Evolutionary conservation across 2,329 filamentous ascomycete species (phyloP).

Genomic region (Aspergillus fumigatus): DNA sequence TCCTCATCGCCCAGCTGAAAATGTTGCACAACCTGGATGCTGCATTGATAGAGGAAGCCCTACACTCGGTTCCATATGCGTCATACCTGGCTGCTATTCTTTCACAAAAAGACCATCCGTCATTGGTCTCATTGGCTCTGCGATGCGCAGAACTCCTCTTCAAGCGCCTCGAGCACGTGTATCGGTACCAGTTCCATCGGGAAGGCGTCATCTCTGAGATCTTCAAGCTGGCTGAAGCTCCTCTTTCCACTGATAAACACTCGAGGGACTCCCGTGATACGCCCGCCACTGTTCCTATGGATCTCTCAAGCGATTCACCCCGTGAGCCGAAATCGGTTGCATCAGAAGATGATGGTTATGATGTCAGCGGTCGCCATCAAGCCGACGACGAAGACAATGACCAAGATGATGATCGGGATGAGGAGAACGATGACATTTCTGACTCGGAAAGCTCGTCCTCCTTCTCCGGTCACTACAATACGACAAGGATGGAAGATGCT

Average conservation of each 20-base stretch:
- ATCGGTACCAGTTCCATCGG: constrained; percentile 93
- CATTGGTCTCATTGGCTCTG: constrained; percentile 78
- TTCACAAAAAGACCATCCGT: constrained; percentile 88
- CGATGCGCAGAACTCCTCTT: constrained; percentile 87
- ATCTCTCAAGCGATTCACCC: constrained; percentile 14
- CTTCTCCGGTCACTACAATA: constrained; percentile 38
- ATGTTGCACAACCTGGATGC: constrained; percentile 95
- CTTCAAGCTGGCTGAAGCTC: constrained; percentile 63
- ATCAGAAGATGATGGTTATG: constrained; percentile 50
- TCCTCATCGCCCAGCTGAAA: constrained; percentile 91
- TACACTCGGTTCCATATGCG: constrained; percentile 86
- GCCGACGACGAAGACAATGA: constrained; percentile 46
- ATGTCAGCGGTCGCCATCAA: constrained; percentile 32
- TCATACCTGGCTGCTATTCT: constrained; percentile 94
- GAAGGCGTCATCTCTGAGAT: constrained; percentile 95
- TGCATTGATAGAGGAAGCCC: constrained; percentile 74
- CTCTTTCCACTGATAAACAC: constrained; percentile 25
- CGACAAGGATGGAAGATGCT: constrained; percentile 42
- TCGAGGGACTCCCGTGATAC: constrained; percentile 8
- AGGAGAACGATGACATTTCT: constrained; percentile 50
- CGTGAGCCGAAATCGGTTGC: constrained; percentile 10
- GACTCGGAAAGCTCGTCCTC: constrained; percentile 65
- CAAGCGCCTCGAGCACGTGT: constrained; percentile 77
- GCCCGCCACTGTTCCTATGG: constrained; percentile 13
- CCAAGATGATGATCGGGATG: constrained; percentile 49